phyloP scores from a whole-genome alignment of 441 rosid species.

The Pelargonium citronellum region DNA sequence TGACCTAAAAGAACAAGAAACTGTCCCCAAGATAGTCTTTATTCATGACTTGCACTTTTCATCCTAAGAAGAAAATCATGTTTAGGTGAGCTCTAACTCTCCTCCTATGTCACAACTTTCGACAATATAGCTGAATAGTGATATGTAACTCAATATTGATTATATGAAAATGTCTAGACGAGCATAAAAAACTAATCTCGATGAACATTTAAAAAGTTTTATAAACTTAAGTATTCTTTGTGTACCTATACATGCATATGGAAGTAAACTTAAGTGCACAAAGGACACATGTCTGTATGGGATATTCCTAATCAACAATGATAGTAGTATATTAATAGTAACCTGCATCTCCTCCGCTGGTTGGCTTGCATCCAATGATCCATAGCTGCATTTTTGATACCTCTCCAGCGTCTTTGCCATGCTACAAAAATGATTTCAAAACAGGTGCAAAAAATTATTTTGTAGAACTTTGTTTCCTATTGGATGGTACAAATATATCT shows the following conservation, averaged over 20 bases:
- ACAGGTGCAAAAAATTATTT: background rate
- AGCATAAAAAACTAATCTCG: too few relatives aligned
- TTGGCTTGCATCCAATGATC: conserved; percentile 9
- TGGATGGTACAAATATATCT: background rate
- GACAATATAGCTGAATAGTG: too few relatives aligned
- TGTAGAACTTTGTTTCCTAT: background rate
- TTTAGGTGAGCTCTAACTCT: too few relatives aligned
- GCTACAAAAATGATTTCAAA: conserved; percentile 3
- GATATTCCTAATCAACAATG: background rate
- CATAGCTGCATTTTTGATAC: conserved; percentile 22
- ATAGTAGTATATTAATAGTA: background rate
- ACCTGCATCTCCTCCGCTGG: conserved; percentile 18
- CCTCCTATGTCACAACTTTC: too few relatives aligned
- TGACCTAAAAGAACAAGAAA: background rate
- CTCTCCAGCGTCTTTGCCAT: conserved; percentile 25
- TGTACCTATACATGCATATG: background rate
- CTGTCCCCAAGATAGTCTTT: background rate
- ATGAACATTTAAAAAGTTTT: too few relatives aligned
- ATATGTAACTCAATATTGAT: too few relatives aligned
- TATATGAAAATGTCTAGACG: too few relatives aligned
- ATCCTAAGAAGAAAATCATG: background rate
- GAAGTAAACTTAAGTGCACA: background rate
- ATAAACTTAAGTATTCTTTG: background rate
- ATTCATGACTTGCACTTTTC: background rate
- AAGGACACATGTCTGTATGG: too few relatives aligned